A percentile compares a stretch with the other conserved stretches of the same genome.
Evolutionary conservation across 208 protist species (phyloP).

Genomic region (Leptomonas seymouri): DNA sequence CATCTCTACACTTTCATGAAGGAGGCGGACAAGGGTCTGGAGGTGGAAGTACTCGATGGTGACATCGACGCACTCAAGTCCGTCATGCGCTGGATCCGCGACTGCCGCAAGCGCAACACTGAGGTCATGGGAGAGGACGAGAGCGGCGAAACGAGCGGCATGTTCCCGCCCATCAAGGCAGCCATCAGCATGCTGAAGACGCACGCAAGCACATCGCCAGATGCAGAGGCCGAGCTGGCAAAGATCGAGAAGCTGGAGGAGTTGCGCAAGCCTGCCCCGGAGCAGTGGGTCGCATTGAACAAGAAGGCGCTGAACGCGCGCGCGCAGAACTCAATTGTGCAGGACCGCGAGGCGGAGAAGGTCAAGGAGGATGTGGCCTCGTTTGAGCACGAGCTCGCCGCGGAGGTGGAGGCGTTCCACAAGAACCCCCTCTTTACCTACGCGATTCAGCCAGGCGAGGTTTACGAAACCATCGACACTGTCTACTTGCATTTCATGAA

Average conservation of each 20-base stretch:
- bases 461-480: constrained; percentile 89
- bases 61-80: constrained; percentile 91
- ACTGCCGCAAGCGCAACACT: constrained; percentile 86
- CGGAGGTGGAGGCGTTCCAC: constrained; percentile 84
- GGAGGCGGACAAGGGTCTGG: constrained; percentile 90
- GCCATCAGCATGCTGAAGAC: constrained; percentile 93
- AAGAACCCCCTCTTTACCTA: constrained; percentile 89
- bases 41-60: constrained; percentile 92
- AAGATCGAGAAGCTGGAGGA: constrained; percentile 93
- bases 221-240: constrained; percentile 75
- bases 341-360: constrained; percentile 93
- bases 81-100: constrained; percentile 94
- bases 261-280: constrained; percentile 90
- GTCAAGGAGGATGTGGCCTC: constrained; percentile 86
- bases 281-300: constrained; percentile 91
- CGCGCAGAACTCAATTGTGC: constrained; percentile 91
- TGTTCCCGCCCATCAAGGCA: constrained; percentile 92
- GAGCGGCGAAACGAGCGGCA: constrained; percentile 80
- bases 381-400: constrained; percentile 79
- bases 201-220: constrained; percentile 79
- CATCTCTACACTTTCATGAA: constrained; percentile 93
- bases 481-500: constrained; percentile 81
- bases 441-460: constrained; percentile 59
- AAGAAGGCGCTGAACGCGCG: constrained; percentile 95
- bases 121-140: constrained; percentile 89